These are phyloP conservation scores for Aspergillus sclerotiicarbonarius DNA, from an alignment of 495 filamentous ascomycete genomes.

Conservation along the genomic window DNA sequence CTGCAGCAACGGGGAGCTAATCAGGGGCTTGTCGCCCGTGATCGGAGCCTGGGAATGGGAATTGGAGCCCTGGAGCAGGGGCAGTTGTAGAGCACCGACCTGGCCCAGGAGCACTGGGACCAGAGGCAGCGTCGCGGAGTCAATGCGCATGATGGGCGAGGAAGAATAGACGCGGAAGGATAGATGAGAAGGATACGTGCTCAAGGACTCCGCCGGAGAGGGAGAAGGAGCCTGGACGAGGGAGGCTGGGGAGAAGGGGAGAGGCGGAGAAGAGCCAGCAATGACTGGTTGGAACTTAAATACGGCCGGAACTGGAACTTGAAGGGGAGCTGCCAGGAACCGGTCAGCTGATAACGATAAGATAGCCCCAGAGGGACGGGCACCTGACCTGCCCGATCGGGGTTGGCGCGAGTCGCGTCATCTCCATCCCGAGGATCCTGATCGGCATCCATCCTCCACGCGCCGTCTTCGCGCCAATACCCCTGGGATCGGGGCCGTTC, in stretches of 20 bases:
- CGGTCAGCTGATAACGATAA: neutral
- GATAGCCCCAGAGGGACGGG: neutral
- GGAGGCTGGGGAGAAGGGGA: neutral
- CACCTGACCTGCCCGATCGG: neutral
- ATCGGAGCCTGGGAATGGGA: constrained; percentile 3
- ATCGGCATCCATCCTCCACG: neutral
- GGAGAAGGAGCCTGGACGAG: neutral
- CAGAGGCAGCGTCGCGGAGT: neutral
- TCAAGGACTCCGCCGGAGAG: neutral
- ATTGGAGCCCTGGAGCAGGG: constrained; percentile 2
- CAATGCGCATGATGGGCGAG: neutral
- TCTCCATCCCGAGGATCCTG: neutral
- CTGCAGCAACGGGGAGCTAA: constrained; percentile 54
- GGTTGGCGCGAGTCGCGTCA: neutral
- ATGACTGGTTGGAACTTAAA: neutral
- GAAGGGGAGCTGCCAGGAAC: neutral
- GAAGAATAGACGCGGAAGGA: neutral
- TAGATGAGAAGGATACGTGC: neutral
- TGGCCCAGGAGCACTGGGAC: constrained; percentile 7
- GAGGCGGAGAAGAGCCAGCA: neutral
- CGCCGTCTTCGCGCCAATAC: no score
- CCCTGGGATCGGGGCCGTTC: no score
- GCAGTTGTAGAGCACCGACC: constrained; percentile 14
- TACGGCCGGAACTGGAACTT: neutral
- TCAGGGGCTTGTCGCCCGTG: constrained; percentile 17